Conservation (phyloP, 495 filamentous ascomycete genomes). For the Aspergillus baeticus region DNA sequence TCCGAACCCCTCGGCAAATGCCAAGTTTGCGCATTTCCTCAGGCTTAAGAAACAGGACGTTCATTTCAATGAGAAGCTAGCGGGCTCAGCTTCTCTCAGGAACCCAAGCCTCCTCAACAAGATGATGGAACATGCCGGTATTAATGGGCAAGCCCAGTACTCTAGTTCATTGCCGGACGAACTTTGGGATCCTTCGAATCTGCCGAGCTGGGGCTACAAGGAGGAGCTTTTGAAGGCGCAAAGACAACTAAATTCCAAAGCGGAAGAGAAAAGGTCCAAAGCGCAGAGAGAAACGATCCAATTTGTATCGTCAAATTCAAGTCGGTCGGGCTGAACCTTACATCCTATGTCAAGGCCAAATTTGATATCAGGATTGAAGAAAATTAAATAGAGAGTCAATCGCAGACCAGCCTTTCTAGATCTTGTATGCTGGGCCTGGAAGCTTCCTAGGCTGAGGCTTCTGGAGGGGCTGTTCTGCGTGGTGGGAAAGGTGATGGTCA, state of each 20-base stretch:
- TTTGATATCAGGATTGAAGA: not conserved
- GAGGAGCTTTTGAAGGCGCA: slow-evolving; percentile 68
- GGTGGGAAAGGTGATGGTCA: no score
- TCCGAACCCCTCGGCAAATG: slow-evolving; percentile 59
- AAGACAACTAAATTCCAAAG: slow-evolving; percentile 55
- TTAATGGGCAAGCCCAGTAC: slow-evolving; percentile 70
- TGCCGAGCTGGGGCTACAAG: slow-evolving; percentile 72
- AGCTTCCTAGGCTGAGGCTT: no score
- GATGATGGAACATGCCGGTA: slow-evolving; percentile 76
- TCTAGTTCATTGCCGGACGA: slow-evolving; percentile 65
- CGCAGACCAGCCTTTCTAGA: no score
- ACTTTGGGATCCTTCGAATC: slow-evolving; percentile 63
- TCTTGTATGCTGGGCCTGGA: no score
- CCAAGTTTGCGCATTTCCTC: slow-evolving; percentile 82
- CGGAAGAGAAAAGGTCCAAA: slow-evolving; percentile 52
- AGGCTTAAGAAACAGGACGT: slow-evolving; percentile 78
- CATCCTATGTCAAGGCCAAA: not conserved
- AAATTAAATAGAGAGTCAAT: no score
- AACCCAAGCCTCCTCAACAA: slow-evolving; percentile 82
- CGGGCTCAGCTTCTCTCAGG: slow-evolving; percentile 64
- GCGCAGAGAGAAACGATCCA: slow-evolving; percentile 66
- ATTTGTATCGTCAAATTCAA: slow-evolving; percentile 60
- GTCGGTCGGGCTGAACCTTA: not conserved
- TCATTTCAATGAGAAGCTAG: slow-evolving; percentile 88
- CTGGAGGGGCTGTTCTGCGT: no score